Evolutionary conservation across 345 rosid species (phyloP), one percentile per base, ranked within the genome.

Genomic region (Carallia brachiata): DNA sequence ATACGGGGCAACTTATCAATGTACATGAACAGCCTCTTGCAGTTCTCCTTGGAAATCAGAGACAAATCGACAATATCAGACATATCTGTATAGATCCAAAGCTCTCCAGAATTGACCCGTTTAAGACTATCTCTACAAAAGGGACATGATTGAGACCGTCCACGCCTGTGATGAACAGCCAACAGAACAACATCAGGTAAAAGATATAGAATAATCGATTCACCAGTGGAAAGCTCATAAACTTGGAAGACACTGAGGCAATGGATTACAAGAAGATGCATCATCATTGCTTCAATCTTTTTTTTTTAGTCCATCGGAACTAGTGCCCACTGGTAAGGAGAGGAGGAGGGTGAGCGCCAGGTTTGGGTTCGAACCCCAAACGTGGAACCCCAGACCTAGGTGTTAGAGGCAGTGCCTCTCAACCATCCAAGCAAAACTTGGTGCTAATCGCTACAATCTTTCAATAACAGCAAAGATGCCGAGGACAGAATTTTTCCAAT

Each of bases 31-130:
- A 89, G 81, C 68, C 89, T 83, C 65, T 80, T 76, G 16, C 87
- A 84, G 75, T 87, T 84, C 80, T 89, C 91, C 73, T 81, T 74
- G 1, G 84, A 79, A 48, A 89, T 76, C 1, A 86, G 78, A 31
- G 84, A 79, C 77, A 81, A 53, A 69, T 87, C 94, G 0, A 84
- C 71, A 50, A 82, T 73, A 37, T 87, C 91, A 63, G 70, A 76
- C 76, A 75, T 78, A 77, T 84, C 83, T 7, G 83, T 81, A 48
- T 65, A 84, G 28, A 87, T 74, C 94, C 94, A 89, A 30, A 89
- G 89, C 58, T 89, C 94, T 17, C 87, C 81, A 0, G 94, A 87
- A 73, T 87, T 77, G 34, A 87, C 91, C 81, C 94, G 82, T 78
- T 83, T 87, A 13, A 89, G 83, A 78, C 81, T 79, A 72, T 85